Evolutionary conservation across 148 eudicot species (phyloP).

Genomic region (Fagopyrum homotropicum): DNA sequence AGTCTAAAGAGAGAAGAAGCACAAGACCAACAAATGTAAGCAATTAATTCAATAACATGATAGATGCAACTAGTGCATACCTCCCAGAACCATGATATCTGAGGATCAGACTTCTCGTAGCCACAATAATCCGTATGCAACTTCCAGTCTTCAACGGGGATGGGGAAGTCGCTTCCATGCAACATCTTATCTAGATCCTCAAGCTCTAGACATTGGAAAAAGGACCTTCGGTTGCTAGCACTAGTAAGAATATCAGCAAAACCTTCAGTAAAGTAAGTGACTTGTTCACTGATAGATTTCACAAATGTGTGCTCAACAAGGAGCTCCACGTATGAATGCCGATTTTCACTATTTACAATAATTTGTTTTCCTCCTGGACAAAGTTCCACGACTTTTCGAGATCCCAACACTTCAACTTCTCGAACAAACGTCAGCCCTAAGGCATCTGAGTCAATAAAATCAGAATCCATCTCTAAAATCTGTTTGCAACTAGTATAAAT

Average conservation of each 20-base stretch:
- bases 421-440: slow-evolving; percentile 72
- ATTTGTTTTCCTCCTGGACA: slow-evolving; percentile 51
- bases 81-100: slow-evolving; percentile 93
- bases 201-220: slow-evolving; percentile 63
- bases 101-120: slow-evolving; percentile 61
- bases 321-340: slow-evolving; percentile 55
- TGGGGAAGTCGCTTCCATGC: slow-evolving; percentile 60
- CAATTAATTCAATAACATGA: neutral
- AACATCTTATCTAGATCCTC: slow-evolving; percentile 84
- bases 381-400: slow-evolving; percentile 67
- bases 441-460: slow-evolving; percentile 71
- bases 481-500: slow-evolving; percentile 79
- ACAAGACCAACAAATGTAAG: neutral
- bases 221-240: slow-evolving; percentile 18
- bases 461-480: slow-evolving; percentile 81
- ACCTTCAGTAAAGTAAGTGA: slow-evolving; percentile 55
- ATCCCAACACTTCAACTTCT: slow-evolving; percentile 79
- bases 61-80: slow-evolving; percentile 29
- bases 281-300: slow-evolving; percentile 57
- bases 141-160: slow-evolving; percentile 87
- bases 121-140: slow-evolving; percentile 78
- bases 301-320: slow-evolving; percentile 69
- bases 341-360: slow-evolving; percentile 62
- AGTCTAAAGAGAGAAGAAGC: neutral
- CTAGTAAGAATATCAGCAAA: slow-evolving; percentile 59